Evolutionary conservation across 441 rosid genomes (phyloP), one percentile per base, ranked within the genome.

Genomic region (Omphalea diandra): DNA sequence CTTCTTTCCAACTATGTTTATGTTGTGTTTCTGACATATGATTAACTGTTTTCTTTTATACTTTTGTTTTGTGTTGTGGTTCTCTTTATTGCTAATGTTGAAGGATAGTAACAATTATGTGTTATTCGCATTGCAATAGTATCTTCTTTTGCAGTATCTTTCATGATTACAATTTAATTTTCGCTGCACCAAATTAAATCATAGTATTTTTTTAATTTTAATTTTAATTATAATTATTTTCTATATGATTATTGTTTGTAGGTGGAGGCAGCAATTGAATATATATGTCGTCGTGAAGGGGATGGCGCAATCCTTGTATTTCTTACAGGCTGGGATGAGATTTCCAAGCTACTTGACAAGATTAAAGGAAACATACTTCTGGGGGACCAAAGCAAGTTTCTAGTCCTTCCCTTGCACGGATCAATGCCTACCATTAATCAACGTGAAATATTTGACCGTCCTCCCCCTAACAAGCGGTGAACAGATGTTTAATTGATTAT

Each of bases 241-340:
- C 14, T 57, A 32, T 38, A 74, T 5, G 18, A n/a, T 54, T 20
- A 24, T 38, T 50, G 22, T 62, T 44, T 78, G 14, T 77, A 94
- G 98, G 98, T 88, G 69, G 97, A 88, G 82, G 82, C 94, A 56
- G 75, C 92, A 41, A 72, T 94, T 59, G 92, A 90, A 70, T 76
- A 83, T 78, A 90, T 94, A 49, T 91, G 98, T 74, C 80, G 84
- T 71, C 82, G 72, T 83, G 97, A 91, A 87, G 87, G 84, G 65
- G 86, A 75, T 77, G 98, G 98, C 69, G 98, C 98, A 9, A 82
- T 94, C 83, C 97, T 94, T 70, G 94, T 94, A 57, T 94, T 94
- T 77, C 93, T 94, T 67, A 86, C 98, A 0, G 97, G 98, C 64
- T 94, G 98, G 98, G 97, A 90, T 87, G 97, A 94, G 71, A 94